Percentiles rank a stretch among this genome's conserved stretches.
Evolutionary conservation across 495 filamentous ascomycete species (phyloP).

Genomic region (Aspergillus kassunensis): DNA sequence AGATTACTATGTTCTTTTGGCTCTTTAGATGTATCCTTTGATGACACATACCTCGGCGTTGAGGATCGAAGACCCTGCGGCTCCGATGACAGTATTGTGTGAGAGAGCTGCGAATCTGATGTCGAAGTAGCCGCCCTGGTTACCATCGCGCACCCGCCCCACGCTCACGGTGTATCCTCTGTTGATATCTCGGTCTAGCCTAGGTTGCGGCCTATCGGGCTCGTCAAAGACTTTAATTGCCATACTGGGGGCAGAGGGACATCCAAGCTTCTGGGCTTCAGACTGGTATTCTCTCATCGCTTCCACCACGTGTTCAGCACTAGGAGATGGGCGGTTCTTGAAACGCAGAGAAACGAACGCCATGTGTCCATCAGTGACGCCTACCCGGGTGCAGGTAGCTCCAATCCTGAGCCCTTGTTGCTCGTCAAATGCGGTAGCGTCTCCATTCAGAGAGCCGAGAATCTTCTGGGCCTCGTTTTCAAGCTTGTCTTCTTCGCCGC

Average conservation of each 20-base stretch:
- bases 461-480: constrained; percentile 85
- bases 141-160: constrained; percentile 66
- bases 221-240: constrained; percentile 78
- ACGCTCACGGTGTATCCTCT: constrained; percentile 79
- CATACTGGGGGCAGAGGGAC: constrained; percentile 68
- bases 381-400: constrained; percentile 77
- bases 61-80: constrained; percentile 88
- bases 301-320: constrained; percentile 61
- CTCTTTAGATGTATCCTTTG: constrained; percentile 70
- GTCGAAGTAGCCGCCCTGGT: constrained; percentile 73
- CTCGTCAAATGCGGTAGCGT: constrained; percentile 61
- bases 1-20: constrained; percentile 20
- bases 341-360: constrained; percentile 79
- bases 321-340: constrained; percentile 49
- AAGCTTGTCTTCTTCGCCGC: constrained; percentile 87
- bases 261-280: constrained; percentile 69
- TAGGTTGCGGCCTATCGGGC: constrained; percentile 77
- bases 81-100: constrained; percentile 91
- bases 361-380: constrained; percentile 80
- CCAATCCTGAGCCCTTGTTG: constrained; percentile 63
- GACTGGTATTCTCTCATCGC: constrained; percentile 69
- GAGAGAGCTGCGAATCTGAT: constrained; percentile 78
- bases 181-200: constrained; percentile 71
- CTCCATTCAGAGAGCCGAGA: constrained; percentile 61
- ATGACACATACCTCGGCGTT: constrained; percentile 92